Base-by-base conservation (phyloP, 768 basidiomycete genomes). In the Tricholoma hemisulphureum region DNA sequence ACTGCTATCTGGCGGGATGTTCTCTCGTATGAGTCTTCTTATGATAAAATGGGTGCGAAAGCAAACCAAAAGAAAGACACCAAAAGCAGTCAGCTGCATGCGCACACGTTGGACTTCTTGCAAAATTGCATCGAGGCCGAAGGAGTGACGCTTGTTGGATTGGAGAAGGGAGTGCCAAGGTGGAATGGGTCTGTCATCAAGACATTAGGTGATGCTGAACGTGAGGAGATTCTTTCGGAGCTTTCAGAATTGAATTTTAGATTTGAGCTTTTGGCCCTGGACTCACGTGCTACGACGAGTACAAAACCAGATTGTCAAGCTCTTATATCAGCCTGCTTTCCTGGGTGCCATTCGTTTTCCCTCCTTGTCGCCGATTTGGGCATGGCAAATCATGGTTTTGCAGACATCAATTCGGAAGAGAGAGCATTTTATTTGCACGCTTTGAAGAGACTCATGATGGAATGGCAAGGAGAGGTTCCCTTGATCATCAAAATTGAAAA, bases 251-350 rank as follows among this genome's bases (percentile, higher is more conserved):
- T 64, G 6, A 62, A 62, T 18, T 69, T 67, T 41, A 21, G 51
- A 2, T 65, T 59, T 34, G 61, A 68, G 24, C 53, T 69, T 8
- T 48, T 58, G 11, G 59, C 65, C 10, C 63, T 71, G 2, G 51
- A 71, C 20, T 45, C 37, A 3, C 41, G 54, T 16, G 61, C 60
- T 6, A 18, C 51, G 6, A 35, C 52, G 5, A 16, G 4, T 4
- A 18, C 37, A 39, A 18, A 39, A 4, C n/a, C 4, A 20, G 52
- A 34, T n/a, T 23, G 1, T 14, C 52, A 53, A 24, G 10, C 10
- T 13, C 52, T 53, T 6, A 11, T 53, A 11, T 53, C 52, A 21
- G 23, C 13, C 6, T 53, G 52, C 23, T 53, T 53, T 24, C 13
- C 52, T 3, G 21, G 32, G 11, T 9, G 32, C 20, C 9, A 16